Percentiles rank a stretch among this genome's conserved stretches.
phyloP scores from a whole-genome alignment of 768 basidiomycete species.

The Russula brevipes region DNA sequence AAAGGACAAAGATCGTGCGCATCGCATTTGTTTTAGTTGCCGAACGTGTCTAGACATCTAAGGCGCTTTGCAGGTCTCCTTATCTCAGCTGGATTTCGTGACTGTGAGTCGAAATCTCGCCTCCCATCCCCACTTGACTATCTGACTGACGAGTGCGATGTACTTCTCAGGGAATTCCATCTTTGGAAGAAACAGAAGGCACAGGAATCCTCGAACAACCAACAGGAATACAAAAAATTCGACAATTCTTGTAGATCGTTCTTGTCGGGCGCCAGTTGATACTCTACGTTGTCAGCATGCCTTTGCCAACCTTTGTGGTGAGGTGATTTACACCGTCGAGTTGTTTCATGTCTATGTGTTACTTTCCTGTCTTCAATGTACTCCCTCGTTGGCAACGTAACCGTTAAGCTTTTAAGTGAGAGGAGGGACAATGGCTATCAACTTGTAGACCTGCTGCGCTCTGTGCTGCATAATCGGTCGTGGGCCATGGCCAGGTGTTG shows the following conservation, averaged over 20 bases:
- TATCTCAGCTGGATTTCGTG: slow-evolving; percentile 20
- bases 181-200: slow-evolving; percentile 22
- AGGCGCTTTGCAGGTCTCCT: neutral
- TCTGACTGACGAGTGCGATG: neutral
- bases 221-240: slow-evolving; percentile 1
- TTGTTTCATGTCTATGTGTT: no score
- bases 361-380: neutral
- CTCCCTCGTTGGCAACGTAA: no score
- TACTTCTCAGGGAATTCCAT: slow-evolving; percentile 16
- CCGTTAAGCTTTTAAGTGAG: no score
- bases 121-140: neutral
- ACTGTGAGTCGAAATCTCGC: slow-evolving; percentile 14
- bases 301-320: no score
- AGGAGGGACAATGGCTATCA: no score
- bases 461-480: no score
- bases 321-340: no score
- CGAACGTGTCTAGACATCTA: neutral
- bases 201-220: slow-evolving; percentile 7
- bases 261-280: neutral
- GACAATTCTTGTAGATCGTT: slow-evolving; percentile 8
- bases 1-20: slow-evolving; percentile 23
- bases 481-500: no score
- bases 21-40: neutral
- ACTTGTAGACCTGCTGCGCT: no score
- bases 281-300: neutral